Conservation (phyloP, 257 asterid genomes). For the Striga asiatica region DNA sequence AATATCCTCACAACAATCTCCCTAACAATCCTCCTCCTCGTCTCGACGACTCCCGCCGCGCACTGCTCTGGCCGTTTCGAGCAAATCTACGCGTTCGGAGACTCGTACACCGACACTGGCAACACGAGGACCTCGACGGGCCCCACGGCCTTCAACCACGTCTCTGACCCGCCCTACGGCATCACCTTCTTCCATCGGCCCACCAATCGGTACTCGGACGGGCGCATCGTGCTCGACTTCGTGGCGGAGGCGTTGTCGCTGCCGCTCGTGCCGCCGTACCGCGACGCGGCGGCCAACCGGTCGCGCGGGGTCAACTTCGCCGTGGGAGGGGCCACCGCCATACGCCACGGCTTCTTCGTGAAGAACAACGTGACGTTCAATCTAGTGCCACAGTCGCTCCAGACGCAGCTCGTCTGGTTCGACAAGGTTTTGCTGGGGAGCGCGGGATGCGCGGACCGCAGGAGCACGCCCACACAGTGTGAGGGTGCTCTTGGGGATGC, state of each 20-base stretch:
- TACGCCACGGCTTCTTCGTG: slow-evolving; percentile 45
- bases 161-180: slow-evolving; percentile 65
- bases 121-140: slow-evolving; percentile 58
- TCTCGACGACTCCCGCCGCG: too few species aligned
- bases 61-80: too few species aligned
- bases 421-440: slow-evolving; percentile 27
- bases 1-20: too few species aligned
- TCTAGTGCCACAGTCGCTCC: slow-evolving; percentile 52
- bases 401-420: slow-evolving; percentile 56
- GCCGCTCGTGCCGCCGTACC: slow-evolving; percentile 51
- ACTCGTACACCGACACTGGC: slow-evolving; percentile 84
- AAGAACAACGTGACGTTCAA: slow-evolving; percentile 46
- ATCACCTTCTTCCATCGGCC: slow-evolving; percentile 66
- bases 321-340: slow-evolving; percentile 71
- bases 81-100: slow-evolving; percentile 60
- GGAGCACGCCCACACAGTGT: slow-evolving; percentile 31
- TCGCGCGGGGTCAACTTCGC: slow-evolving; percentile 58
- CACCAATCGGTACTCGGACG: slow-evolving; percentile 78
- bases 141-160: slow-evolving; percentile 43
- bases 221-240: slow-evolving; percentile 64
- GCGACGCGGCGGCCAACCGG: slow-evolving; percentile 21
- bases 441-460: slow-evolving; percentile 32
- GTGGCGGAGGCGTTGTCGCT: slow-evolving; percentile 42
- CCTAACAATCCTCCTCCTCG: too few species aligned
- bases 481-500: slow-evolving; percentile 32